Conservation (phyloP, 2,329 filamentous ascomycete genomes). For the Talaromyces funiculosus region DNA sequence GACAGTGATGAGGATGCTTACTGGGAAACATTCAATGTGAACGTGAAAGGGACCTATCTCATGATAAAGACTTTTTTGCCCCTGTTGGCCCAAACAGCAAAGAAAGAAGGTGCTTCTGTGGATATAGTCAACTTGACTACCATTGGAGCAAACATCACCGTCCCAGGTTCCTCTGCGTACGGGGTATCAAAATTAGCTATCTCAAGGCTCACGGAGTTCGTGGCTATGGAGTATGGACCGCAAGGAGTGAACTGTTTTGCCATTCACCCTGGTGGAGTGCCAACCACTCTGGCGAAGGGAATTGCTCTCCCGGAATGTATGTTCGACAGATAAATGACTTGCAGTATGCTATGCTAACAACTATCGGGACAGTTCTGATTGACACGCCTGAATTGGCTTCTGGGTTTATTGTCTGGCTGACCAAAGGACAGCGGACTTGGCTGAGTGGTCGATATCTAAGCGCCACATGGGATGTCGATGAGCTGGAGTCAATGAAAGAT, state of each 20-base stretch:
- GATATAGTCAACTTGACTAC: constrained; percentile 36
- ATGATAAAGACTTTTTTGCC: constrained; percentile 44
- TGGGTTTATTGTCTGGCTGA: constrained; percentile 14
- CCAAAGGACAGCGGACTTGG: constrained; percentile 14
- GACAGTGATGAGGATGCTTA: constrained; percentile 34
- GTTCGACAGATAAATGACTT: neutral
- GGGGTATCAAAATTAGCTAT: constrained; percentile 44
- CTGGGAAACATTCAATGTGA: constrained; percentile 44
- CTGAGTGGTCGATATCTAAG: constrained; percentile 15
- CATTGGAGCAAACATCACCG: constrained; percentile 36
- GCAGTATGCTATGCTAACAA: neutral
- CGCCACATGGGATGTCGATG: constrained; percentile 18
- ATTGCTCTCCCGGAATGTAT: neutral
- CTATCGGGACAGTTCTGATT: neutral
- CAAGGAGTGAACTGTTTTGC: constrained; percentile 34
- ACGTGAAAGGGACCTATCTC: constrained; percentile 46
- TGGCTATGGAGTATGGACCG: constrained; percentile 39
- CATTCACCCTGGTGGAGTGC: constrained; percentile 44
- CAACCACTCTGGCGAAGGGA: constrained; percentile 29
- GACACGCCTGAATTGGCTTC: neutral
- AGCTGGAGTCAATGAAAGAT: constrained; percentile 16
- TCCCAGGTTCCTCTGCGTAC: constrained; percentile 39
- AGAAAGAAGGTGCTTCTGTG: constrained; percentile 33
- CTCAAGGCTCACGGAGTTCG: constrained; percentile 42
- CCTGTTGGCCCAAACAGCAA: constrained; percentile 24